These are phyloP conservation scores for Dothiorella sarmentorum DNA, from an alignment of 2,329 filamentous ascomycete genomes.

Conservation along the genomic window DNA sequence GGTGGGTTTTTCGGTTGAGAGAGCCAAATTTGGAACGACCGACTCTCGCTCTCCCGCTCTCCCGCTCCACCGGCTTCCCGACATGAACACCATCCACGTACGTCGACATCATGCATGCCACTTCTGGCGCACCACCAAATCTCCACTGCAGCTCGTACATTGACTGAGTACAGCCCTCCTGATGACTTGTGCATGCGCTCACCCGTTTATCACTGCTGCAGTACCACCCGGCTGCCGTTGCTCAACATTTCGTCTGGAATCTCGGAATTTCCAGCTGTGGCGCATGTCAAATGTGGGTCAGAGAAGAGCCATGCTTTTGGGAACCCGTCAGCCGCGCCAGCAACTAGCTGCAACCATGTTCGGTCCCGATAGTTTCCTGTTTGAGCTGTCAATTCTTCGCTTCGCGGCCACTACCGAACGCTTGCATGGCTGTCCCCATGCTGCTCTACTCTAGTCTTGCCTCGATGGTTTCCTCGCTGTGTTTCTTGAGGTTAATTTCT, in stretches of 20 bases:
- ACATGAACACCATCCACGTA: too few relatives aligned
- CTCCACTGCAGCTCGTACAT: too few relatives aligned
- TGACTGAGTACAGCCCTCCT: neutral
- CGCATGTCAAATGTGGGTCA: neutral
- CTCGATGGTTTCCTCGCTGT: too few relatives aligned
- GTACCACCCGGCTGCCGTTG: neutral
- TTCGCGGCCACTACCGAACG: neutral
- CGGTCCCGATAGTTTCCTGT: neutral
- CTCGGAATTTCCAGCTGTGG: neutral
- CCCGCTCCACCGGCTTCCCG: too few relatives aligned
- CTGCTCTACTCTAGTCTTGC: too few relatives aligned
- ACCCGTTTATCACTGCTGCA: too few relatives aligned
- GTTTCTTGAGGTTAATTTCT: neutral
- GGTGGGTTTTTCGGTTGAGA: neutral
- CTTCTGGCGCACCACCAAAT: too few relatives aligned
- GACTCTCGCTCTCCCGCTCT: too few relatives aligned
- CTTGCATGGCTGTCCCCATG: neutral
- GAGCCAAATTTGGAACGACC: neutral
- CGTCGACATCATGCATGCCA: too few relatives aligned
- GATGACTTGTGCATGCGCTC: neutral
- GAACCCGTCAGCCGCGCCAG: neutral
- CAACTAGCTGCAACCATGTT: too few relatives aligned
- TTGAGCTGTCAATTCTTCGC: neutral
- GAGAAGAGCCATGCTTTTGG: neutral
- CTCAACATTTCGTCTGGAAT: neutral